Evolutionary conservation across 2,329 filamentous ascomycete genomes (phyloP).

Genomic region (Neobulgaria alba): DNA sequence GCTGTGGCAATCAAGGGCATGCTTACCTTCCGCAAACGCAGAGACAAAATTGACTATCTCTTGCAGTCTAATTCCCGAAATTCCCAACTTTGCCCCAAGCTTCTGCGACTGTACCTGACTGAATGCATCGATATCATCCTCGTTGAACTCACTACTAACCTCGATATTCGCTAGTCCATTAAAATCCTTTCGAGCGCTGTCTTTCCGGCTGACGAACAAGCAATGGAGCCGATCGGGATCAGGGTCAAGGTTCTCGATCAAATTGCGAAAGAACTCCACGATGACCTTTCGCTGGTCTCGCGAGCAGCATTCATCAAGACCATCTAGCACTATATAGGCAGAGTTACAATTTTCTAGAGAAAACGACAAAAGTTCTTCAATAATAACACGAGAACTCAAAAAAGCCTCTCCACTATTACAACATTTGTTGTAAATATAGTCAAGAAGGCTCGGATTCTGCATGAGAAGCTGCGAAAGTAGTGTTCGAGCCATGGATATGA

Average conservation of each 20-base stretch:
- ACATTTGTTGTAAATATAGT: conserved; percentile 27
- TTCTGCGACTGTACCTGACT: conserved; percentile 10
- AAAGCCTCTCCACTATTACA: conserved; percentile 24
- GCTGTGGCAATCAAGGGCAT: not conserved
- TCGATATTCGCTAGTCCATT: conserved; percentile 19
- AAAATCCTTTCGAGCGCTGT: conserved; percentile 24
- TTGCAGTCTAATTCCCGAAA: conserved; percentile 2
- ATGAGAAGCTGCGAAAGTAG: conserved; percentile 29
- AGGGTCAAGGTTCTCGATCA: conserved; percentile 2
- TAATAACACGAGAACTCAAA: conserved; percentile 20
- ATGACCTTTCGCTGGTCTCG: conserved; percentile 27
- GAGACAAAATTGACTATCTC: conserved; percentile 15
- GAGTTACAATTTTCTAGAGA: conserved; percentile 18
- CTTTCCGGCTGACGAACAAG: conserved; percentile 31
- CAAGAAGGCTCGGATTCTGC: conserved; percentile 23
- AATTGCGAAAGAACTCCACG: conserved; percentile 22
- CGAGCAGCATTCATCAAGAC: conserved; percentile 32
- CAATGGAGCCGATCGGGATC: conserved; percentile 17
- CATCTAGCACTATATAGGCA: conserved; percentile 33
- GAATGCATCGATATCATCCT: conserved; percentile 26
- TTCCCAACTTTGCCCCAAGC: conserved; percentile 19
- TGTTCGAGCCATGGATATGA: conserved; percentile 26
- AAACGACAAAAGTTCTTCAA: conserved; percentile 27
- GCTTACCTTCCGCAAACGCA: conserved; percentile 13
- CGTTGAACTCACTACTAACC: conserved; percentile 22